These are phyloP conservation scores for Geum urbanum DNA, from an alignment of 306 rosid genomes.

Conservation along the genomic window DNA sequence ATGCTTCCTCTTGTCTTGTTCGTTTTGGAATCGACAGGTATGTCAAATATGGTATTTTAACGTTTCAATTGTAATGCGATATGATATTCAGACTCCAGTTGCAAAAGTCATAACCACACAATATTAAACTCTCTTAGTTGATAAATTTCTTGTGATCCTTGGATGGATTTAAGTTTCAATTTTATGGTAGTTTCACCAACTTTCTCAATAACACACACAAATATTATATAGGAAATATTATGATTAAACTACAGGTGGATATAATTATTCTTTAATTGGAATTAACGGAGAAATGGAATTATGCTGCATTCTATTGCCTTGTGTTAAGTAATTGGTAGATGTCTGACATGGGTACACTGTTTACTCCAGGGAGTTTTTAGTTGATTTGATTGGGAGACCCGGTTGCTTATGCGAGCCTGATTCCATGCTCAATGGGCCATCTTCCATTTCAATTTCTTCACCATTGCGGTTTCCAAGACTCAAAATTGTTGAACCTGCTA, in stretches of 20 bases:
- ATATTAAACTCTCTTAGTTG: neutral
- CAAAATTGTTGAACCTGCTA: conserved; percentile 65
- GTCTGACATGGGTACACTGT: conserved; percentile 27
- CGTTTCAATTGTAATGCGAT: conserved; percentile 18
- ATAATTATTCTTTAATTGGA: neutral
- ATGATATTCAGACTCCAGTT: conserved; percentile 17
- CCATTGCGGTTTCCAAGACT: conserved; percentile 89
- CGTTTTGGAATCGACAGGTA: conserved; percentile 80
- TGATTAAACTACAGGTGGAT: neutral
- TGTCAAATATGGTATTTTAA: conserved; percentile 14
- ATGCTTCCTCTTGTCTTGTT: conserved; percentile 95
- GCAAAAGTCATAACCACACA: neutral
- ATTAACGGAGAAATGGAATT: neutral
- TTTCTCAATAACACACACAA: too few relatives aligned
- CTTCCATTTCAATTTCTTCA: conserved; percentile 92
- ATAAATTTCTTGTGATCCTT: conserved; percentile 6
- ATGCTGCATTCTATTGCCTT: neutral
- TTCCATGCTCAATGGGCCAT: conserved; percentile 97
- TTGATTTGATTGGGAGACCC: conserved; percentile 87
- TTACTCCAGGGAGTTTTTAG: conserved; percentile 75
- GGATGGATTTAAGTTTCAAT: neutral
- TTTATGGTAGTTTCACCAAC: neutral
- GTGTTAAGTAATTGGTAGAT: conserved; percentile 11
- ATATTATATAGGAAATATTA: neutral
- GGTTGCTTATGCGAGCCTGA: conserved; percentile 83